Evolutionary conservation across 202 grass and related monocot genomes (phyloP), one percentile per base, ranked within the genome.

Genomic region (Zoysia matrella): DNA sequence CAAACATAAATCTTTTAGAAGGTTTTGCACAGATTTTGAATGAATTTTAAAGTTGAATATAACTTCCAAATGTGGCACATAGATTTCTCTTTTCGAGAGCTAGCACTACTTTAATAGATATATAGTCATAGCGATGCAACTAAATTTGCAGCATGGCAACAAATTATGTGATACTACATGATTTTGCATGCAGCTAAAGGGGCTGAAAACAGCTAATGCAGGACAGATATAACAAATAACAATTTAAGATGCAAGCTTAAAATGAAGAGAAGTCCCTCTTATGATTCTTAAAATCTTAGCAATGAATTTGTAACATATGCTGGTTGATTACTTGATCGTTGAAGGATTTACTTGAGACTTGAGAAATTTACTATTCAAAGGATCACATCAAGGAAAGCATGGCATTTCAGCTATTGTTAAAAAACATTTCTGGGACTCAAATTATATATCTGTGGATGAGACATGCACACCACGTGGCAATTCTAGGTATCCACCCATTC

Each of bases 41-140:
- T 83, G 39, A 79, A 63, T 14, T 80, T 84, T 42, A 16, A 62
- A 75, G 58, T 51, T 73, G 41, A 11, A 41, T 45, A 70, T 15
- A 51, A 48, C 18, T 65, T 65, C 36, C n/a, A 65, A 45, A 71
- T 51, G 74, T 8, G 30, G 48, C 30, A 46, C 30, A 55, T 50
- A 50, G 16, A 72, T 64, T 11, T 69, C 6, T 61, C 5, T 79
- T 60, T 30, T 40, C 0, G 42, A 56, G 9, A 75, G 0, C 69
- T 74, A 50, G n/a, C 7, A 87, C 82, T 61, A 52, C 40, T 72
- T 72, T 11, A 62, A 39, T 8, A 60, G 44, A 64, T 55, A 74
- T 50, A 74, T 40, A 74, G 71, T 50, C 18, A 78, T 56, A 47
- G 22, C 7, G 54, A 63, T 78, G 64, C 4, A 78, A 56, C 6